A percentile compares a stretch with the other conserved stretches of the same genome.
phyloP scores from a whole-genome alignment of 805 yeast genomes.

The Metschnikowia baotianmanensis region DNA sequence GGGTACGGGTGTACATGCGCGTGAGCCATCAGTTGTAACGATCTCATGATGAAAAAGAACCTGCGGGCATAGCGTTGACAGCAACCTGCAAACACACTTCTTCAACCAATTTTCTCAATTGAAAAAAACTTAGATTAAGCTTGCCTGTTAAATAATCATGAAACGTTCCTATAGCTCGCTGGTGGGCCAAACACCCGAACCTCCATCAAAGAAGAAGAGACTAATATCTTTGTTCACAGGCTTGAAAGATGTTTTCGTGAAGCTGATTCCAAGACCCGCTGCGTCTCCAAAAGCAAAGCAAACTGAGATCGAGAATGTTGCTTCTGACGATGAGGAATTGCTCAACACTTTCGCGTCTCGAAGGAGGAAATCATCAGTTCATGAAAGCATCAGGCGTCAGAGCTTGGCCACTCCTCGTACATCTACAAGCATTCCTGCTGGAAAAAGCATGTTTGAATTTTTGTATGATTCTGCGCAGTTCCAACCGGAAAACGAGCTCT shows the following conservation, averaged over 20 bases:
- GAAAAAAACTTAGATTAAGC: not conserved
- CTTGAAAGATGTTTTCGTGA: conserved; percentile 9
- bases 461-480: conserved; percentile 10
- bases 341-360: conserved; percentile 12
- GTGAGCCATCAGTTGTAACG: conserved; percentile 1
- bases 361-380: conserved; percentile 13
- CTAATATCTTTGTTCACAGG: conserved; percentile 16
- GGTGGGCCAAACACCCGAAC: conserved; percentile 6
- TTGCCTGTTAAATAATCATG: conserved; percentile 6
- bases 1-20: conserved; percentile 7
- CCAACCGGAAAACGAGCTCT: conserved; percentile 4
- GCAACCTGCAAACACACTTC: no score
- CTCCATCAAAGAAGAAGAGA: conserved; percentile 12
- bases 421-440: conserved; percentile 10
- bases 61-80: conserved; percentile 1
- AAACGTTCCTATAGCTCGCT: conserved; percentile 20
- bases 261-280: not conserved
- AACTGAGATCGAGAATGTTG: not conserved
- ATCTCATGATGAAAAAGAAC: not conserved
- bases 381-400: conserved; percentile 9
- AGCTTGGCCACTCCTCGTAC: conserved; percentile 15
- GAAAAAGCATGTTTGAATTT: conserved; percentile 9
- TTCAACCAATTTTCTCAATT: not conserved
- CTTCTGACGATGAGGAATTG: conserved; percentile 4
- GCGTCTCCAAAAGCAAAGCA: not conserved